phyloP scores from a whole-genome alignment of 495 filamentous ascomycete genomes.

The Recurvomyces mirabilis region DNA sequence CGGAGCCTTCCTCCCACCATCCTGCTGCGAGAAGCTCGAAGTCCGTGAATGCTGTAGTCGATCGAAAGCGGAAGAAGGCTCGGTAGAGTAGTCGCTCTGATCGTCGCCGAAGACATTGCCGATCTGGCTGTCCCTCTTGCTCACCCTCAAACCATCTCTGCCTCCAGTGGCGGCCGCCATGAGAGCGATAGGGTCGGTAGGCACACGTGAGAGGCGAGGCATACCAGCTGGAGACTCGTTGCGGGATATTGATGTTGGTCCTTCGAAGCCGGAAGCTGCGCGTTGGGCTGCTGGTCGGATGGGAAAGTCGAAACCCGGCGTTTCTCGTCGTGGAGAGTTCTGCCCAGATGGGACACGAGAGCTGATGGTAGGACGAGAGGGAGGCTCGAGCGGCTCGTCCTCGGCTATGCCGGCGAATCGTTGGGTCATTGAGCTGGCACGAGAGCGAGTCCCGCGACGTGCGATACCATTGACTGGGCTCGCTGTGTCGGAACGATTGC shows the following conservation, averaged over 20 bases:
- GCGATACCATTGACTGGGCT: slow-evolving; percentile 23
- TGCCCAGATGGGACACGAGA: slow-evolving; percentile 36
- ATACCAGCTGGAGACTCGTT: slow-evolving; percentile 36
- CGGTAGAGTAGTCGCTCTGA: slow-evolving; percentile 38
- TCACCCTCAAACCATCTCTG: slow-evolving; percentile 35
- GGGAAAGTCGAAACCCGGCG: slow-evolving; percentile 26
- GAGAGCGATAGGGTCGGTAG: slow-evolving; percentile 44
- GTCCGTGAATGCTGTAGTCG: slow-evolving; percentile 50
- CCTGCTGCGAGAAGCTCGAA: slow-evolving; percentile 40
- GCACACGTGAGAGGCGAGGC: slow-evolving; percentile 42
- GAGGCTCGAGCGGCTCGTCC: slow-evolving; percentile 41
- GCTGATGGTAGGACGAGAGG: slow-evolving; percentile 39
- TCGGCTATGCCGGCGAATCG: slow-evolving; percentile 49
- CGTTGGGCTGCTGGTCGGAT: slow-evolving; percentile 37
- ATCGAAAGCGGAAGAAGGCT: slow-evolving; percentile 49
- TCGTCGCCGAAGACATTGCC: slow-evolving; percentile 57
- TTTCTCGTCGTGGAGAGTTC: slow-evolving; percentile 27
- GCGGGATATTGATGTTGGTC: slow-evolving; percentile 42
- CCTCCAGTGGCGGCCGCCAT: slow-evolving; percentile 36
- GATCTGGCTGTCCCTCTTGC: slow-evolving; percentile 24
- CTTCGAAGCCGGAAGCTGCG: slow-evolving; percentile 43
- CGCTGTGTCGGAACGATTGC: slow-evolving; percentile 3
- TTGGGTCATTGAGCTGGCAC: slow-evolving; percentile 49
- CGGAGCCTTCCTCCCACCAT: slow-evolving; percentile 53
- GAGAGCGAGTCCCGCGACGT: slow-evolving; percentile 44